phyloP scores from a whole-genome alignment of 345 rosid species.

The Camelina hispida region DNA sequence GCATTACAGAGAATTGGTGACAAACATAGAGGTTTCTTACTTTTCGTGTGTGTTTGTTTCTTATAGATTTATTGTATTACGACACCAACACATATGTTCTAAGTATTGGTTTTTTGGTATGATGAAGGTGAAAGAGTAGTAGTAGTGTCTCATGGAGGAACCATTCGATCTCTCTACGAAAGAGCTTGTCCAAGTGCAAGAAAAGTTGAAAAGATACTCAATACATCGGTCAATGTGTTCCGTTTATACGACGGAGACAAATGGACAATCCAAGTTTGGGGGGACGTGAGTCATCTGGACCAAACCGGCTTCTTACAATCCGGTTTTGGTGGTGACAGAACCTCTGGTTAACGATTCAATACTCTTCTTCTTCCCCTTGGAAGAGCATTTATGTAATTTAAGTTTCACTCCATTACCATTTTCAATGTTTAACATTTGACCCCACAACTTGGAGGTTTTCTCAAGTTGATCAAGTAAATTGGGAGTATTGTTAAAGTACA shows the following conservation, averaged over 20 bases:
- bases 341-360: slow-evolving; percentile 56
- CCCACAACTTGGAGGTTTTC: slow-evolving; percentile 22
- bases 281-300: slow-evolving; percentile 66
- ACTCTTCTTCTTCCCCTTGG: background rate
- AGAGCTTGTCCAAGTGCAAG: slow-evolving; percentile 64
- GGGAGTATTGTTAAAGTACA: slow-evolving; percentile 8
- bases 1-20: slow-evolving; percentile 66
- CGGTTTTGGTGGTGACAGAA: slow-evolving; percentile 80
- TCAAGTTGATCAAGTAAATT: background rate
- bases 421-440: background rate
- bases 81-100: background rate
- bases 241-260: slow-evolving; percentile 54
- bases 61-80: background rate
- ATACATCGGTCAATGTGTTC: slow-evolving; percentile 69
- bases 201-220: slow-evolving; percentile 56
- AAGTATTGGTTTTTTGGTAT: background rate
- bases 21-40: slow-evolving; percentile 64
- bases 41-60: background rate
- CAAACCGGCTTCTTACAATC: slow-evolving; percentile 53
- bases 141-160: slow-evolving; percentile 82
- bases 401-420: background rate
- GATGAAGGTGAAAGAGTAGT: slow-evolving; percentile 67
- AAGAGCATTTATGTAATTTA: slow-evolving; percentile 4
- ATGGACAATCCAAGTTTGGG: slow-evolving; percentile 64
- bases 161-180: slow-evolving; percentile 63